Evolutionary conservation across 257 asterid genomes (phyloP).

Genomic region (Cinchona pubescens): DNA sequence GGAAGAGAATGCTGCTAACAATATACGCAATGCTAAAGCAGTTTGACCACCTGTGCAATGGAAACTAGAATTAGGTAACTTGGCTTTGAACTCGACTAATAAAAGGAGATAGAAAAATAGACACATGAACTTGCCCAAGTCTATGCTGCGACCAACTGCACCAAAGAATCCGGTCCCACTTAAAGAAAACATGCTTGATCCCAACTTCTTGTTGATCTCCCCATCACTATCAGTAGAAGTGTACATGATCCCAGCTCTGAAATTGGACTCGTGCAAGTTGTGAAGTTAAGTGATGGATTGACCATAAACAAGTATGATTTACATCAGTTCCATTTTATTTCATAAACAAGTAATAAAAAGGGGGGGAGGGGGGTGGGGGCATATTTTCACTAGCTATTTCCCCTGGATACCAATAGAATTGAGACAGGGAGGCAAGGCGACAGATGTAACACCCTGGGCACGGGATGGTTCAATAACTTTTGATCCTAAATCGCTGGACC

Average conservation of each 20-base stretch:
- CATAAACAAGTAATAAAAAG: too few relatives aligned
- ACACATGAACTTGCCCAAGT: conserved; percentile 50
- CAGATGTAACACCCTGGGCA: too few relatives aligned
- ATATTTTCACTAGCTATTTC: background rate
- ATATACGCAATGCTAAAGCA: conserved; percentile 72
- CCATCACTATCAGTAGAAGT: conserved; percentile 48
- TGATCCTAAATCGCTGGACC: too few relatives aligned
- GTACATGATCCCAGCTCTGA: conserved; percentile 98
- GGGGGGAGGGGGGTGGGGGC: too few relatives aligned
- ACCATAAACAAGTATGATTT: conserved; percentile 15
- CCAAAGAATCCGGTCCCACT: conserved; percentile 80
- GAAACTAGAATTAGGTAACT: conserved; percentile 5
- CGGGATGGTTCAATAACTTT: too few relatives aligned
- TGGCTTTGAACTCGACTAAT: background rate
- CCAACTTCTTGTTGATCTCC: conserved; percentile 46
- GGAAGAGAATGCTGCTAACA: conserved; percentile 79
- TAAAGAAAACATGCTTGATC: conserved; percentile 70
- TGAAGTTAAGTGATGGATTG: conserved; percentile 58
- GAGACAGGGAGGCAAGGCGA: too few relatives aligned
- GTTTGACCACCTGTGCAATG: conserved; percentile 69
- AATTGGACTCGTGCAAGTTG: conserved; percentile 56
- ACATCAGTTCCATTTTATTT: background rate
- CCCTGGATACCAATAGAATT: too few relatives aligned
- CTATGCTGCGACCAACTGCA: conserved; percentile 83
- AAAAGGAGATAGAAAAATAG: background rate